A percentile compares a stretch with the other conserved stretches of the same genome.
Conservation (phyloP, 2,329 filamentous ascomycete species). For the Fusarium oxysporum region DNA sequence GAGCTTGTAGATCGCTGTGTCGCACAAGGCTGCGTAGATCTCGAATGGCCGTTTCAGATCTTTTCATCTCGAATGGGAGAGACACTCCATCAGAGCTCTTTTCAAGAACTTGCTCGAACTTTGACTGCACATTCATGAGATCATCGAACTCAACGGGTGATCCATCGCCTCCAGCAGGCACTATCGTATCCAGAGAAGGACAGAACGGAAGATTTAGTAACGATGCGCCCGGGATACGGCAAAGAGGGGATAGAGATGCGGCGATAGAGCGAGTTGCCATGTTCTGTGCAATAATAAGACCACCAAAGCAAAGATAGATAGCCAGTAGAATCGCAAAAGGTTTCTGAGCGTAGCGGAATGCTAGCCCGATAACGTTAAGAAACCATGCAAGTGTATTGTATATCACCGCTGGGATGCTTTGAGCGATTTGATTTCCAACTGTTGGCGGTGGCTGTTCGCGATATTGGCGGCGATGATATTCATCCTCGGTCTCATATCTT, state of each 20-base stretch:
- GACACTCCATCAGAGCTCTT: slow-evolving; percentile 73
- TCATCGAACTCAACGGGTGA: slow-evolving; percentile 74
- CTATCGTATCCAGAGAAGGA: slow-evolving; percentile 47
- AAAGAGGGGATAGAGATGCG: slow-evolving; percentile 74
- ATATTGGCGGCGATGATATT: slow-evolving; percentile 22
- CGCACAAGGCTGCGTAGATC: slow-evolving; percentile 79
- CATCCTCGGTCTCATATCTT: slow-evolving; percentile 33
- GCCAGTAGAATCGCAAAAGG: slow-evolving; percentile 72
- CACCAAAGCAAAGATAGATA: slow-evolving; percentile 69
- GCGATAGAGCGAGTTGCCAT: slow-evolving; percentile 71
- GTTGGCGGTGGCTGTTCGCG: slow-evolving; percentile 22
- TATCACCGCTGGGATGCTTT: slow-evolving; percentile 53
- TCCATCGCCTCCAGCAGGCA: slow-evolving; percentile 36
- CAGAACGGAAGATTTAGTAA: slow-evolving; percentile 75
- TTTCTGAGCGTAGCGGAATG: slow-evolving; percentile 72
- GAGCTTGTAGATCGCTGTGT: slow-evolving; percentile 74
- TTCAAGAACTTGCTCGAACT: slow-evolving; percentile 80
- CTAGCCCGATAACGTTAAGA: slow-evolving; percentile 66
- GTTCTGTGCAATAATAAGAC: slow-evolving; percentile 69
- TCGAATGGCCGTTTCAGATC: slow-evolving; percentile 77
- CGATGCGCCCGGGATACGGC: slow-evolving; percentile 74
- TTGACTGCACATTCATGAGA: slow-evolving; percentile 78
- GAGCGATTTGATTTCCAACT: slow-evolving; percentile 49
- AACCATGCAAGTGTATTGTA: slow-evolving; percentile 61
- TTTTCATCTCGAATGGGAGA: slow-evolving; percentile 83